These are phyloP conservation scores for Penicillium expansum DNA, from an alignment of 2,329 filamentous ascomycete species.

Conservation along the genomic window DNA sequence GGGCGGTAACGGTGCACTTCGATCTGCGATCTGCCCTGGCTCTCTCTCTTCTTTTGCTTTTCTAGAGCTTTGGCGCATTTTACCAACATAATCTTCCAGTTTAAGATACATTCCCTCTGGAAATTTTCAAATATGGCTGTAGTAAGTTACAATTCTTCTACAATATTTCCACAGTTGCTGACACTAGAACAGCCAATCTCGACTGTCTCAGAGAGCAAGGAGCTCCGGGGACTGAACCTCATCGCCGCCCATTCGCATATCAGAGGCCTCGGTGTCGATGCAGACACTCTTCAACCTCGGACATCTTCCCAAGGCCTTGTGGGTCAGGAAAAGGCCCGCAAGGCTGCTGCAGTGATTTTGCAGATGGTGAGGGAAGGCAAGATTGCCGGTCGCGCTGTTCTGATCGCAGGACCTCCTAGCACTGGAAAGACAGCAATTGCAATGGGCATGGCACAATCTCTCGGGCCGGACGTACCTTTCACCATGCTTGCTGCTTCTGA, in stretches of 20 bases:
- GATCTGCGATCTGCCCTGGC: constrained; percentile 11
- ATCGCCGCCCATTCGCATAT: constrained; percentile 99
- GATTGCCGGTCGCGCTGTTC: constrained; percentile 89
- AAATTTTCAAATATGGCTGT: constrained; percentile 35
- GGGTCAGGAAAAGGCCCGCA: constrained; percentile 92
- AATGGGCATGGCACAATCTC: constrained; percentile 97
- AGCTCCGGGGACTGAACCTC: constrained; percentile 93
- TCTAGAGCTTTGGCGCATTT: constrained; percentile 6
- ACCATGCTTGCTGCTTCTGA: constrained; percentile 94
- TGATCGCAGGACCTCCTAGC: constrained; percentile 93
- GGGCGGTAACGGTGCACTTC: constrained; percentile 22
- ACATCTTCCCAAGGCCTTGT: constrained; percentile 86
- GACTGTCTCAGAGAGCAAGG: constrained; percentile 91
- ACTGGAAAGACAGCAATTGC: constrained; percentile 98
- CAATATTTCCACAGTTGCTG: constrained; percentile 6
- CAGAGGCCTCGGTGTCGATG: constrained; percentile 88
- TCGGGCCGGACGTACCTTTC: constrained; percentile 92
- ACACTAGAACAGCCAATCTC: constrained; percentile 56
- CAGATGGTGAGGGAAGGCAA: constrained; percentile 99
- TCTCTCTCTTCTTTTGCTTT: constrained; percentile 8
- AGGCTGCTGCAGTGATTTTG: constrained; percentile 91
- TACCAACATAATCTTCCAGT: not conserved
- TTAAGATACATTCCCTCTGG: not conserved
- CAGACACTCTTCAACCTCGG: constrained; percentile 84
- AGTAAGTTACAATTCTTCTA: constrained; percentile 25